Evolutionary conservation across 306 rosid species (phyloP).

Genomic region (Geum urbanum): DNA sequence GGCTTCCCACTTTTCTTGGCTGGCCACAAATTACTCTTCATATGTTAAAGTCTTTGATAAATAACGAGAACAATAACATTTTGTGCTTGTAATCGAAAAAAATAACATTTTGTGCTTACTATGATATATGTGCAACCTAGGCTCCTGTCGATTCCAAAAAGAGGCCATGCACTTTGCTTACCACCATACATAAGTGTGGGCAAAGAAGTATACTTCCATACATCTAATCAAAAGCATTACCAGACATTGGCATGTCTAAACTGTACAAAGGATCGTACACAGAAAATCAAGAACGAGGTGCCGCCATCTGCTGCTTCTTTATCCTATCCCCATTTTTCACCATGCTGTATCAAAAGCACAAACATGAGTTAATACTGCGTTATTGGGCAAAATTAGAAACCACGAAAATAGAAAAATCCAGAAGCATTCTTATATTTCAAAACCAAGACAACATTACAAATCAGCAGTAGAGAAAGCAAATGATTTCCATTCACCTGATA

Average conservation of each 20-base stretch:
- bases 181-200: neutral
- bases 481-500: slow-evolving; percentile 51
- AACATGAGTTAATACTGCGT: neutral
- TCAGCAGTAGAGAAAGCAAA: neutral
- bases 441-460: neutral
- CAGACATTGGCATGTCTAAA: neutral
- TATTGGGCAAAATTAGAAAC: neutral
- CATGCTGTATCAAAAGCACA: slow-evolving; percentile 44
- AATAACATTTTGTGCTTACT: neutral
- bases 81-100: neutral
- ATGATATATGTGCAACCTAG: neutral
- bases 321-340: slow-evolving; percentile 64
- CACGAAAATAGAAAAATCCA: neutral
- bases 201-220: neutral
- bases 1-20: neutral
- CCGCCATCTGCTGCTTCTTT: slow-evolving; percentile 84
- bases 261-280: neutral
- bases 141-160: neutral
- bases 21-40: neutral
- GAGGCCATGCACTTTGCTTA: neutral
- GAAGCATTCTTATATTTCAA: neutral
- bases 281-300: slow-evolving; percentile 67
- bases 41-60: neutral
- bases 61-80: neutral
- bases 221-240: neutral